Evolutionary conservation across 306 rosid genomes (phyloP).

Genomic region (Casuarina equisetifolia): DNA sequence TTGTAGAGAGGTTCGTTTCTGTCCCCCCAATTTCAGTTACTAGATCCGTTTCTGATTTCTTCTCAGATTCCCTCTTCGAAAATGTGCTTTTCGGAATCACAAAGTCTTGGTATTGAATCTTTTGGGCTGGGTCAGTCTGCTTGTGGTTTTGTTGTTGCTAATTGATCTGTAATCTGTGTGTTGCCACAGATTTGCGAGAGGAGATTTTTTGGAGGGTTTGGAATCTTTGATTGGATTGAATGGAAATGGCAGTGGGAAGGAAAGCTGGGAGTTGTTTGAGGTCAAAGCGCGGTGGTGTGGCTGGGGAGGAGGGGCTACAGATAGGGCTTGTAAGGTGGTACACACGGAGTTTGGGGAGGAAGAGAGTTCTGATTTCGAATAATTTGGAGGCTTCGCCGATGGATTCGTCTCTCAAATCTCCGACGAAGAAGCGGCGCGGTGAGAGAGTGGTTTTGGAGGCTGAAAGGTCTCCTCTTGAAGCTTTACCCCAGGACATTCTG

Average conservation of each 20-base stretch:
- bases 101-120: no score
- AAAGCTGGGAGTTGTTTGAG: constrained; percentile 26
- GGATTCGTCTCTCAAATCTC: constrained; percentile 29
- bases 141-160: no score
- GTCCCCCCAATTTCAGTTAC: neutral
- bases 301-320: constrained; percentile 30
- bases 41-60: neutral
- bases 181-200: neutral
- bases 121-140: no score
- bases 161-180: no score
- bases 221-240: neutral
- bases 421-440: constrained; percentile 54
- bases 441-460: constrained; percentile 11
- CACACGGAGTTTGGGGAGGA: constrained; percentile 48
- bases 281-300: constrained; percentile 23
- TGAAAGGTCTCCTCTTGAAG: constrained; percentile 47
- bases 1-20: constrained; percentile 7
- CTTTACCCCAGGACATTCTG: constrained; percentile 70
- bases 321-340: constrained; percentile 47
- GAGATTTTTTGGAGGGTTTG: neutral
- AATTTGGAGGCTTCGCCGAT: constrained; percentile 21
- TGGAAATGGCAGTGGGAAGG: constrained; percentile 51
- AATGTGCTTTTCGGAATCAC: neutral
- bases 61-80: neutral
- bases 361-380: constrained; percentile 49